Evolutionary conservation across 2,329 filamentous ascomycete genomes (phyloP), one percentile per base, ranked within the genome.

Genomic region (Aureobasidium sp.): DNA sequence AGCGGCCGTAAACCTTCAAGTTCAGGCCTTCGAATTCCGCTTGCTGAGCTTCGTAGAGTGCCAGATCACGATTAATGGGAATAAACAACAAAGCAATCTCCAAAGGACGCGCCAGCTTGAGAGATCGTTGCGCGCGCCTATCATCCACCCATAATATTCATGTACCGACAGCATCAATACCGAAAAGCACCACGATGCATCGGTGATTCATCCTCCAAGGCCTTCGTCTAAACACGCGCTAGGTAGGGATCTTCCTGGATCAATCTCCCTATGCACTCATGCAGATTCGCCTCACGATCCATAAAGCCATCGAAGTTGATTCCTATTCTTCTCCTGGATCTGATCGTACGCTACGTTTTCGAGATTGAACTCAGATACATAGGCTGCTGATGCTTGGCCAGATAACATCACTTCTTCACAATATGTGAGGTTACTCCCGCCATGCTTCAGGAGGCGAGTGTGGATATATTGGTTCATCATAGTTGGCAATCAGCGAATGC

Each of bases 361-460:
- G 6, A 25, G 6, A 29, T 25, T 29, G 25, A 55, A 42, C 15
- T 55, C 37, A 41, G 36, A 55, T 55, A 31, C 14, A 52, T 41
- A 22, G 15, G 25, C 22, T 15, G 34, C 14, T 12, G 20, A 12
- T 17, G 14, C 20, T 39, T 27, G 20, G 20, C 14, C 34, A 53
- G 22, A 20, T 11, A 39, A 25, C 14, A 53, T 53, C 11, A 17
- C 12, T 20, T 22, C 48, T 20, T 39, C 29, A 34, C 14, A n/a
- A 47, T 27, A 49, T 49, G 47, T 34, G 48, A 42, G 27, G 11
- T 59, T 44, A 6, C 17, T 5, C 29, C 39, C 41, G 29, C 42
- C 39, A 39, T 39, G 44, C 39, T 39, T 59, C 55, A 59, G 27
- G 31, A 59, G 48, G 55, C 55, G 55, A 59, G 14, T 36, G 39